phyloP scores from a whole-genome alignment of 768 basidiomycete species.

The Xanthoconium stramineum region DNA sequence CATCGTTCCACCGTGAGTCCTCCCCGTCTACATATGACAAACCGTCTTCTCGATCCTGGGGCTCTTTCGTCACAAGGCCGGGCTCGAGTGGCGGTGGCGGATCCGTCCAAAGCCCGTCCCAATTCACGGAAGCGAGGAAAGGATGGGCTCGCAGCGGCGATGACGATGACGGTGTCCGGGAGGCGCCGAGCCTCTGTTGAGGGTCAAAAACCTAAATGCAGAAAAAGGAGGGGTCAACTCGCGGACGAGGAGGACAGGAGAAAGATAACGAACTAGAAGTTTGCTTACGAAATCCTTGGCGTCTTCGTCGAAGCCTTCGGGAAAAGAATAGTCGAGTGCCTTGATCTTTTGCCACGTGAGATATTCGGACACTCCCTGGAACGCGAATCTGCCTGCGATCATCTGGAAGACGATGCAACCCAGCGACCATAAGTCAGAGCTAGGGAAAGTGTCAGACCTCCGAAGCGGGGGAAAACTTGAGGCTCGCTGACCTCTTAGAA shows the following conservation, averaged over 20 bases:
- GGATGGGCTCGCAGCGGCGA: constrained; percentile 53
- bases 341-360: constrained; percentile 95
- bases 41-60: constrained; percentile 12
- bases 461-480: neutral
- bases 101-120: constrained; percentile 66
- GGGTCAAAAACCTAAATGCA: constrained; percentile 57
- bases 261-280: constrained; percentile 54
- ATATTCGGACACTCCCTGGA: constrained; percentile 88
- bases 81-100: constrained; percentile 54
- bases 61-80: constrained; percentile 53
- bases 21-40: constrained; percentile 28
- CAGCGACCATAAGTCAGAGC: constrained; percentile 93
- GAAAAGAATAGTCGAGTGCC: constrained; percentile 80
- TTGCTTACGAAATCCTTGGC: constrained; percentile 77
- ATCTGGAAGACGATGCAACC: constrained; percentile 95
- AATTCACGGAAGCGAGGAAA: constrained; percentile 58
- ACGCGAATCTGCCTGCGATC: constrained; percentile 87
- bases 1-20: constrained; percentile 45
- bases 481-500: constrained; percentile 60
- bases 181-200: constrained; percentile 54
- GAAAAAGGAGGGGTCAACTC: neutral
- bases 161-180: constrained; percentile 37
- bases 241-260: neutral
- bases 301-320: constrained; percentile 77
- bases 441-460: constrained; percentile 26